Evolutionary conservation across 306 rosid species (phyloP), one percentile per base, ranked within the genome.

Genomic region (Cucumis melo): DNA sequence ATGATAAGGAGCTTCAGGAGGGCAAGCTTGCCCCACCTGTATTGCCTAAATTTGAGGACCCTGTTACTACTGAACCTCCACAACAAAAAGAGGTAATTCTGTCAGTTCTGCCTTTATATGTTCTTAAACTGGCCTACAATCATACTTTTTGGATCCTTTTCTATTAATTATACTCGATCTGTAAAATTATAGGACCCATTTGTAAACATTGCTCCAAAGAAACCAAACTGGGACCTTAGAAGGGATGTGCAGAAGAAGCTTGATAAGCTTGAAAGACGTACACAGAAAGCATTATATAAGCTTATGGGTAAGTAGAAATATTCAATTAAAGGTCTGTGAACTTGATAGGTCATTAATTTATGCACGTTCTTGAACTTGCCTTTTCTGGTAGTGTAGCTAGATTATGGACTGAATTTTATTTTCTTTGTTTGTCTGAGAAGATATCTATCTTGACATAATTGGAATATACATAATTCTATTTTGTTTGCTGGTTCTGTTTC

Each of bases 241-340:
- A 89, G 97, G 85, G 99, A 92, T 46, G 99, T 94, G 81, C 97
- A 94, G 88, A 94, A 90, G 89, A 94, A 89, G 89, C 88, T 94
- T 41, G 97, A 94, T 84, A 92, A 90, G 87, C 93, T 94, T n/a
- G 99, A 90, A 80, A 90, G 82, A 74, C 87, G 91, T 63, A 90
- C 99, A 65, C 97, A 89, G 78, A 94, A 92, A 83, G 96, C 97
- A 78, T 74, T 94, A 41, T 89, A 74, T 79, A 87, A 88, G 79
- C 91, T 94, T 38, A 86, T 90, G 97, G 89, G 98, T 93, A 76
- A 63, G 86, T 41, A 60, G 21, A 56, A 32, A 13, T 60, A 57
- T 73, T 19, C 19, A 32, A 72, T 46, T 72, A 24, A 10, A 48
- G 42, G 42, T 71, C 24, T 46, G 20, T 42, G 38, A 44, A 46